phyloP scores from a whole-genome alignment of 2,329 filamentous ascomycete genomes.

The Pestalotiopsis sp. region DNA sequence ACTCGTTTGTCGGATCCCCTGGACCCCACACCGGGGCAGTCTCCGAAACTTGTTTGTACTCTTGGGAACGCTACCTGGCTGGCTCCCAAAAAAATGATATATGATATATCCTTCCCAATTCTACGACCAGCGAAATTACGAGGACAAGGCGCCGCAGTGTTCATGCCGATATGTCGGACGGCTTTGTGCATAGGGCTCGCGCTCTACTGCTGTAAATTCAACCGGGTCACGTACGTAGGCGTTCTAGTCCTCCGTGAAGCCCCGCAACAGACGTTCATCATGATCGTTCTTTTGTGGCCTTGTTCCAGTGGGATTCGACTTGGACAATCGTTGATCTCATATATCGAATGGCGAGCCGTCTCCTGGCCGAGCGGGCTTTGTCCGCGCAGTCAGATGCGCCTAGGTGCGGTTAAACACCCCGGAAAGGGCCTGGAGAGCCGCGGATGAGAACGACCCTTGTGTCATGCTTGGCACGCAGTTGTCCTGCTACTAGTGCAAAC shows the following conservation, averaged over 20 bases:
- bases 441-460: neutral
- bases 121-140: neutral
- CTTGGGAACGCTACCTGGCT: neutral
- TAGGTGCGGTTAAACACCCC: neutral
- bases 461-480: neutral
- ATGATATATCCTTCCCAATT: slow-evolving; percentile 5
- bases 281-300: neutral
- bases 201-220: neutral
- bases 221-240: neutral
- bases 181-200: neutral
- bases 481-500: neutral
- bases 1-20: neutral
- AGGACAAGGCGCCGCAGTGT: neutral
- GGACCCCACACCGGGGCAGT: neutral
- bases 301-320: neutral
- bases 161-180: neutral
- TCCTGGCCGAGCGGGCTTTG: neutral
- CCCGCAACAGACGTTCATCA: neutral
- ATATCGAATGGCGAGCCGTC: neutral
- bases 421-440: neutral
- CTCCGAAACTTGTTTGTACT: slow-evolving; percentile 2
- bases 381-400: neutral
- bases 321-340: neutral
- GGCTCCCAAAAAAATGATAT: slow-evolving; percentile 3
- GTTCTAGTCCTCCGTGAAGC: neutral